Base-by-base conservation (phyloP, 139 green algal genomes). In the Chlamydomonas incerta region DNA sequence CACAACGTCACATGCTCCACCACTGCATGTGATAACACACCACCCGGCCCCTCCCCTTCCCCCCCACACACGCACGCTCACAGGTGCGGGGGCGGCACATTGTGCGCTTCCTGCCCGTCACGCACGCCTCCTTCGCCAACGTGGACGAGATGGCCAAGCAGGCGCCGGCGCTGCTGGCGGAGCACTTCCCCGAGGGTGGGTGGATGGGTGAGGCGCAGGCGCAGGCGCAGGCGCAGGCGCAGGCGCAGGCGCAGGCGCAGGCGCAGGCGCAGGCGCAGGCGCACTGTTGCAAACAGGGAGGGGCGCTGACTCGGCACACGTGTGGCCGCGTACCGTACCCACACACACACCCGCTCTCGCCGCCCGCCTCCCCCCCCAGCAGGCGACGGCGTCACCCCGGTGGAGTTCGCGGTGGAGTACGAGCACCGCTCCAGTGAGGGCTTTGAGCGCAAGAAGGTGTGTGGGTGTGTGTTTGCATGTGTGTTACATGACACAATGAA, bases 321-420 rank as follows among this genome's bases (percentile, higher is more conserved):
- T n/a, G n/a, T n/a, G n/a, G n/a, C n/a, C n/a, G n/a, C n/a, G n/a
- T n/a, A n/a, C n/a, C n/a, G n/a, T n/a, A 50, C 41, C 5, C 41
- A 50, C 41, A 13, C 41, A 50, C 41, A 50, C 41, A 50, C 41
- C 8, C 41, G 8, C 41, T 13, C 8, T 50, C 41, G 41, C 41
- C 8, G 11, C 26, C 41, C 41, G 41, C 8, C 8, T 50, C 41
- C n/a, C 17, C 0, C 28, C 0, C 50, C 72, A 4, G 2, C 77
- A 91, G 80, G 35, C 46, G 83, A 89, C 29, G 81, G 76, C 67
- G 79, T 52, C 0, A 63, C 72, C 33, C 46, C 62, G 1, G 66
- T 90, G 28, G 52, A 83, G 60, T 94, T 91, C 87, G 85, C 86
- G 0, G 89, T 92, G n/a, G 91, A 93, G 58, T 90, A 92, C 69